A percentile compares a stretch with the other conserved stretches of the same genome.
Conservation (phyloP, 768 basidiomycete genomes). For the Lactarius psammicola region DNA sequence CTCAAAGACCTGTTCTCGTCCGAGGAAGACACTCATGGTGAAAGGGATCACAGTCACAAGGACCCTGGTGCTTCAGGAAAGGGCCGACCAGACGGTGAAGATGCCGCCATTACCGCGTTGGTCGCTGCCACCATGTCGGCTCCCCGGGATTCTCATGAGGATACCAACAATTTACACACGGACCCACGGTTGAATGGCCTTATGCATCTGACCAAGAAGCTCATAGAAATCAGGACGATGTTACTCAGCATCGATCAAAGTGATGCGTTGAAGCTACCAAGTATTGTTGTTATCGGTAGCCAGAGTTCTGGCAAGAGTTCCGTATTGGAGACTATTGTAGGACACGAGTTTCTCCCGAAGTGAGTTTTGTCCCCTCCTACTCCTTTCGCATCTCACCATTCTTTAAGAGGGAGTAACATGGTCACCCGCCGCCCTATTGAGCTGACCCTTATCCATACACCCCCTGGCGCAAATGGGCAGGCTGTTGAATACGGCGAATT, state of each 20-base stretch:
- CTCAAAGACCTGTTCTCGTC: constrained; percentile 60
- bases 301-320: constrained; percentile 99
- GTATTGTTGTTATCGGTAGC: constrained; percentile 97
- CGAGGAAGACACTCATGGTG: constrained; percentile 24
- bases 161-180: constrained; percentile 37
- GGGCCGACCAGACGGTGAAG: constrained; percentile 50
- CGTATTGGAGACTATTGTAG: constrained; percentile 95
- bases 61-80: constrained; percentile 40
- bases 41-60: constrained; percentile 37
- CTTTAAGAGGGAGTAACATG: constrained; percentile 92
- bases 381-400: constrained; percentile 13
- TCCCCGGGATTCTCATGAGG: constrained; percentile 54
- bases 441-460: constrained; percentile 93
- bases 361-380: constrained; percentile 42
- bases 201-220: constrained; percentile 89
- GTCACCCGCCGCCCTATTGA: constrained; percentile 98
- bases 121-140: constrained; percentile 78
- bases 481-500: constrained; percentile 90
- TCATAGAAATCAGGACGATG: constrained; percentile 95
- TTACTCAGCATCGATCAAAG: constrained; percentile 96
- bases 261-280: constrained; percentile 90
- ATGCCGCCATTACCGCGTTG: constrained; percentile 67
- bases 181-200: constrained; percentile 73
- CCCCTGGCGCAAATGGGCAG: constrained; percentile 52
- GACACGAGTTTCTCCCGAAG: constrained; percentile 98